A percentile compares a stretch with the other conserved stretches of the same genome.
Evolutionary conservation across 1,139 yeast species (phyloP).

Genomic region (Diutina sp.): DNA sequence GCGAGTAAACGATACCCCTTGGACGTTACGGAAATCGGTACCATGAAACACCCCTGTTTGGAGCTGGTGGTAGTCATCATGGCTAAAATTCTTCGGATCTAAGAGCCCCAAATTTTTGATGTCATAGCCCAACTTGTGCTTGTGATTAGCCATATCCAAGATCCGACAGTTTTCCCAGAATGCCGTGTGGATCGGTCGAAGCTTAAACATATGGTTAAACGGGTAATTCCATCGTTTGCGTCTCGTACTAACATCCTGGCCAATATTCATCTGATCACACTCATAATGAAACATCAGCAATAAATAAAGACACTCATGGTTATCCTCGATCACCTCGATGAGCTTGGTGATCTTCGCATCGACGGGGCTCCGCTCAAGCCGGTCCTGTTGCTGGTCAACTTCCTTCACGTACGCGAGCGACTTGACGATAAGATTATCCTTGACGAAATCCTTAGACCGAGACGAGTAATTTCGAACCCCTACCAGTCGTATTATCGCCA

Average conservation of each 20-base stretch:
- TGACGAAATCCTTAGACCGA: background rate
- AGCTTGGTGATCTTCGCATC: background rate
- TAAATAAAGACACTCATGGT: background rate
- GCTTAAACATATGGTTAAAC: background rate
- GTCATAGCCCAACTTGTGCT: background rate
- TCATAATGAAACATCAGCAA: background rate
- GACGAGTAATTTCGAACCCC: background rate
- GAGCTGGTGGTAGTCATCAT: background rate
- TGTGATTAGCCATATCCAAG: background rate
- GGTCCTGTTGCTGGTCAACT: background rate
- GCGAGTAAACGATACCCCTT: background rate
- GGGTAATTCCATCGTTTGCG: background rate
- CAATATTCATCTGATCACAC: background rate
- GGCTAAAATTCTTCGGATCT: background rate
- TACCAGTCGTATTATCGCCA: background rate
- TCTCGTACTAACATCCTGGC: background rate
- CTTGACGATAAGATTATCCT: background rate
- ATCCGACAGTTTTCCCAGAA: constrained; percentile 1
- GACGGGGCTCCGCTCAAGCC: background rate
- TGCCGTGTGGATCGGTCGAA: constrained; percentile 1
- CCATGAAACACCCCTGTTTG: background rate
- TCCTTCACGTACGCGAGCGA: background rate
- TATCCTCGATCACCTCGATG: background rate
- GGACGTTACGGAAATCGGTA: background rate
- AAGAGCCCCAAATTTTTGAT: background rate